A percentile compares a stretch with the other conserved stretches of the same genome.
These are phyloP conservation scores for Ophiosphaerella korrae DNA, from an alignment of 2,329 filamentous ascomycete genomes.

Conservation along the genomic window DNA sequence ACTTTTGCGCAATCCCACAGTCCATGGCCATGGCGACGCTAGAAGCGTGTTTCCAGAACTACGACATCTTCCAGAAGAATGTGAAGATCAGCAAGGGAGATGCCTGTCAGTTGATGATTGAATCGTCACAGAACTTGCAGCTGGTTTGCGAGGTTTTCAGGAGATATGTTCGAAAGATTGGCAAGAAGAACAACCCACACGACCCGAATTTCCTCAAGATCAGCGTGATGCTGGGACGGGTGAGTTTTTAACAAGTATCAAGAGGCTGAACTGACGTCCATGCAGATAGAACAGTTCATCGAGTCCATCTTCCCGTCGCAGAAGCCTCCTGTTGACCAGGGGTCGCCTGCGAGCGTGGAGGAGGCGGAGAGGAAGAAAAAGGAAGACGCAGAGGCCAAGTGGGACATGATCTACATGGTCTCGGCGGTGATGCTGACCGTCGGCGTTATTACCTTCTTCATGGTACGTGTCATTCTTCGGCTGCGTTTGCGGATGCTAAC, in stretches of 20 bases:
- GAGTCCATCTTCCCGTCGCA: conserved; percentile 90
- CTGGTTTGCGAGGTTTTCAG: conserved; percentile 83
- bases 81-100: conserved; percentile 97
- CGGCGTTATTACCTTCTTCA: conserved; percentile 70
- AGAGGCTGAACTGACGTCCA: conserved; percentile 5
- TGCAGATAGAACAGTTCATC: conserved; percentile 92
- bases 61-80: conserved; percentile 80
- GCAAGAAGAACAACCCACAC: conserved; percentile 89
- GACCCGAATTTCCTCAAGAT: conserved; percentile 94
- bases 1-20: conserved; percentile 97
- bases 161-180: conserved; percentile 77
- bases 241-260: conserved; percentile 47
- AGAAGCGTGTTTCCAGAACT: conserved; percentile 90
- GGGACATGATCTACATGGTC: conserved; percentile 67
- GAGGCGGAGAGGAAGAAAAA: conserved; percentile 63
- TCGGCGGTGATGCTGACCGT: conserved; percentile 71
- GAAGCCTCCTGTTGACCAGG: conserved; percentile 61
- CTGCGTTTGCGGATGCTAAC: conserved; percentile 20
- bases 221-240: conserved; percentile 86
- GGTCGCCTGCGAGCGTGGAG: conserved; percentile 50
- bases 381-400: conserved; percentile 57
- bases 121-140: conserved; percentile 88
- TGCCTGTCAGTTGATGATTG: conserved; percentile 87
- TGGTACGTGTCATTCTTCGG: conserved; percentile 66
- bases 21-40: conserved; percentile 96